Evolutionary conservation across 148 eudicot genomes (phyloP).

Genomic region (Persicaria tinctoria): DNA sequence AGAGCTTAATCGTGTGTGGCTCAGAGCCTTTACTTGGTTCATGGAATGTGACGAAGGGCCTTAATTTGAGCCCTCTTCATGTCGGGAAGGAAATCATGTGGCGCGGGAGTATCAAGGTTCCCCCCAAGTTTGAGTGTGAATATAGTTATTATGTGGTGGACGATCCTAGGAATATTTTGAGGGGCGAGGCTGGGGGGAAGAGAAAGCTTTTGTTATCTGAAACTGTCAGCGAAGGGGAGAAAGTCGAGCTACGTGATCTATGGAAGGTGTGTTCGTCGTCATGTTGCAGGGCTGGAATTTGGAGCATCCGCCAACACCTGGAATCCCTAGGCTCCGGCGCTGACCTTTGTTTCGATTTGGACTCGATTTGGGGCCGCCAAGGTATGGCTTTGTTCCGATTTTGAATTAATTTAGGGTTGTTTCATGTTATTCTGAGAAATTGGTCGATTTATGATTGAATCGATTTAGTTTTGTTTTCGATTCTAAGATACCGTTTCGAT

Average conservation of each 20-base stretch:
- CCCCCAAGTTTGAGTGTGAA: slow-evolving; percentile 54
- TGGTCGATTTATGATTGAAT: no score
- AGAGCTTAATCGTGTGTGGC: slow-evolving; percentile 76
- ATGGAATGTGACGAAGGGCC: slow-evolving; percentile 77
- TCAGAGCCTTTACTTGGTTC: slow-evolving; percentile 77
- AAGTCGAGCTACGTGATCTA: slow-evolving; percentile 78
- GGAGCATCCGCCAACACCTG: no score
- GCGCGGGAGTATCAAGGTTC: slow-evolving; percentile 58
- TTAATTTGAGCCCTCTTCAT: slow-evolving; percentile 58
- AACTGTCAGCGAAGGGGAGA: slow-evolving; percentile 54
- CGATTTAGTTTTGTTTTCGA: no score
- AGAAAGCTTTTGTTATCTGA: slow-evolving; percentile 54
- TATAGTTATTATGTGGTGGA: slow-evolving; percentile 89
- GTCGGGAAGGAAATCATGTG: slow-evolving; percentile 74
- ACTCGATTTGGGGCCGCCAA: no score
- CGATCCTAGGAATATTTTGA: slow-evolving; percentile 62
- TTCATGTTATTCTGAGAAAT: no score
- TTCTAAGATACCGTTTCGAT: no score
- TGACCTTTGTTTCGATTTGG: no score
- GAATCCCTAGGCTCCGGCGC: no score
- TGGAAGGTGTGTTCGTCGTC: slow-evolving; percentile 88
- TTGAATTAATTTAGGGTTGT: no score
- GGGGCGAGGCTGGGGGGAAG: slow-evolving; percentile 74
- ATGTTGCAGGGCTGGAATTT: no score
- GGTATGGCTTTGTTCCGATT: no score